Percentiles rank a stretch among this genome's conserved stretches.
Conservation (phyloP, 2,329 filamentous ascomycete genomes). For the Tolypocladium inflatum region DNA sequence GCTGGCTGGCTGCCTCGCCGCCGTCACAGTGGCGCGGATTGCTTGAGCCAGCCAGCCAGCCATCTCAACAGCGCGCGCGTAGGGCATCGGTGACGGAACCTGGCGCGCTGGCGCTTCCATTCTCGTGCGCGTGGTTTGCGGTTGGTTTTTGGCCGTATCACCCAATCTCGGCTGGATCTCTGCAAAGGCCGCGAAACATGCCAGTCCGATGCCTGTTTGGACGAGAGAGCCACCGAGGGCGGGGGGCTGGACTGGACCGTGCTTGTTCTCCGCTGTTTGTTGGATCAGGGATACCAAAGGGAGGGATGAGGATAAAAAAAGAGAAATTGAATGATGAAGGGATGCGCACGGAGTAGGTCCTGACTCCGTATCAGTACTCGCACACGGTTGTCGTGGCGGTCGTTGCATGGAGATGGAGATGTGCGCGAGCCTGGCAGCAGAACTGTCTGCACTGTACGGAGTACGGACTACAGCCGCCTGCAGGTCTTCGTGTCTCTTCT, state of each 20-base stretch:
- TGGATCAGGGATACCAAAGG: background rate
- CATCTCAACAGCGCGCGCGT: background rate
- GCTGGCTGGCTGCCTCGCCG: background rate
- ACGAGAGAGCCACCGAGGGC: background rate
- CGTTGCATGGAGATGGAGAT: background rate
- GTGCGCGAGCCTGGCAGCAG: too few species aligned
- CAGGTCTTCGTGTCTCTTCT: background rate
- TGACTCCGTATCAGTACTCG: background rate
- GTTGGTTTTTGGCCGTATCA: background rate
- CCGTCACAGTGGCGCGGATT: background rate
- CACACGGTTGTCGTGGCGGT: background rate
- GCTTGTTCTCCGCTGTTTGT: background rate
- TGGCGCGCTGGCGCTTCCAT: background rate
- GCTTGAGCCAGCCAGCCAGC: background rate
- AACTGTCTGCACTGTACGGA: too few species aligned
- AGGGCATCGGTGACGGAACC: background rate
- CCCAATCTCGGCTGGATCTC: slow-evolving; percentile 5
- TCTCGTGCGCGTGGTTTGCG: background rate
- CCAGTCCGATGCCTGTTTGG: background rate
- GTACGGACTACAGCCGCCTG: background rate
- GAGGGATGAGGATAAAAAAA: background rate
- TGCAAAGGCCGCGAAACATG: background rate
- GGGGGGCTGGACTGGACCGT: background rate
- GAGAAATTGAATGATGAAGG: background rate
- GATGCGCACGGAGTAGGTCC: background rate